Base-by-base conservation (phyloP, 352 stramenopile genomes). In the Phytophthora citricola region DNA sequence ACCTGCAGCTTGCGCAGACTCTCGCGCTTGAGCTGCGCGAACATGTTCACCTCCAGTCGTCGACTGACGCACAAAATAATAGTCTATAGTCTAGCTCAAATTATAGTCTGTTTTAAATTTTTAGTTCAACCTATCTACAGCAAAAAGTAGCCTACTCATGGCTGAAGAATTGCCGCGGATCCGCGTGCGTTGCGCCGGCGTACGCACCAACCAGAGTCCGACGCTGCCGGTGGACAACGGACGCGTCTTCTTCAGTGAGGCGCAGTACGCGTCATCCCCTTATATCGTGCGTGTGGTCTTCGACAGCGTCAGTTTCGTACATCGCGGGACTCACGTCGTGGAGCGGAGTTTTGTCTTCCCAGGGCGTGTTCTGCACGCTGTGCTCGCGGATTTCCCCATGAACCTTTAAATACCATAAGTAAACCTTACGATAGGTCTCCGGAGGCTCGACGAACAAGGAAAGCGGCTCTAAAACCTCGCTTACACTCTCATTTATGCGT, bases 21-120 rank as follows among this genome's bases (percentile, higher is more conserved):
- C 76, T 95, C 88, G 66, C 86, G 88, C 79, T 94, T 95, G 65
- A 93, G 76, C 68, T 93, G 81, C 47, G 88, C 81, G 66, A 95
- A 95, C 73, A 88, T 88, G 24, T 51, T 63, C 34, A 32, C 20
- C 47, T 47, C 34, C 40, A 61, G 20, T 40, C 52, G 45, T 50
- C 51, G 34, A 57, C 29, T 58, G 47, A 20, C 1, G 9, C 12
- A 20, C 24, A 36, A 40, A 56, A 27, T 31, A 34, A 50, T 55
- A 61, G 34, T 52, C 17, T 36, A 36, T 36, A 36, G 31, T 36
- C 20, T 4, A 1, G 31, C 5, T 14, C 24, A 51, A 36, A 32
- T 47, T 24, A 47, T 44, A 43, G 52, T 31, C 22, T 11, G 26
- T 29, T 20, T 20, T 43, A 12, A 36, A 36, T 14, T 10, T 32